Percentiles rank a stretch among this genome's conserved stretches.
Evolutionary conservation across 805 yeast genomes (phyloP).

Genomic region (Candida morakotiae): DNA sequence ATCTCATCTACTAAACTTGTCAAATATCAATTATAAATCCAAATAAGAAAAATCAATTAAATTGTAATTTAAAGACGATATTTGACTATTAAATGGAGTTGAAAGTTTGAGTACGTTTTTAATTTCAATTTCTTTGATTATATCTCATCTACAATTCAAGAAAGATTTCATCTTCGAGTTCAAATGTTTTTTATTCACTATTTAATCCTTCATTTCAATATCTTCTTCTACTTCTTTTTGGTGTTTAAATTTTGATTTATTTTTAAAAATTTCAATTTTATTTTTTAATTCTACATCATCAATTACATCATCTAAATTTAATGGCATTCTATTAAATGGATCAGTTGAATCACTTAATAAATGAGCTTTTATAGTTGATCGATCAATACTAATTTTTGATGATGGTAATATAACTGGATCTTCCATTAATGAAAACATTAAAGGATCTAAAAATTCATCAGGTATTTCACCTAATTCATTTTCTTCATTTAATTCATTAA

Average conservation of each 20-base stretch:
- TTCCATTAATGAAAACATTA: constrained; percentile 92
- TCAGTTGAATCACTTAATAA: constrained; percentile 92
- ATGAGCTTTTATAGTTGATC: constrained; percentile 91
- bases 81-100: too few relatives aligned
- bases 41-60: too few relatives aligned
- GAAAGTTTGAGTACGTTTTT: too few relatives aligned
- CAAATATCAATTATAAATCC: too few relatives aligned
- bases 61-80: too few relatives aligned
- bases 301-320: constrained; percentile 80
- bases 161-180: too few relatives aligned
- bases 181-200: not conserved
- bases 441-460: constrained; percentile 94
- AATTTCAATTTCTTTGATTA: too few relatives aligned
- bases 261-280: constrained; percentile 57
- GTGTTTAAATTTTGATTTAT: constrained; percentile 32
- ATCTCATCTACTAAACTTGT: too few relatives aligned
- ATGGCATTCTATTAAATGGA: constrained; percentile 93
- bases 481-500: constrained; percentile 76
- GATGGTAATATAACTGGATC: constrained; percentile 95
- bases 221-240: too few relatives aligned
- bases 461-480: constrained; percentile 89
- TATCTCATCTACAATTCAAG: too few relatives aligned
- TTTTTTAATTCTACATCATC: constrained; percentile 69
- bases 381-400: constrained; percentile 79
- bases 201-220: constrained; percentile 16